These are phyloP conservation scores for Fusarium brachygibbosum DNA, from an alignment of 2,329 filamentous ascomycete genomes.

Conservation along the genomic window DNA sequence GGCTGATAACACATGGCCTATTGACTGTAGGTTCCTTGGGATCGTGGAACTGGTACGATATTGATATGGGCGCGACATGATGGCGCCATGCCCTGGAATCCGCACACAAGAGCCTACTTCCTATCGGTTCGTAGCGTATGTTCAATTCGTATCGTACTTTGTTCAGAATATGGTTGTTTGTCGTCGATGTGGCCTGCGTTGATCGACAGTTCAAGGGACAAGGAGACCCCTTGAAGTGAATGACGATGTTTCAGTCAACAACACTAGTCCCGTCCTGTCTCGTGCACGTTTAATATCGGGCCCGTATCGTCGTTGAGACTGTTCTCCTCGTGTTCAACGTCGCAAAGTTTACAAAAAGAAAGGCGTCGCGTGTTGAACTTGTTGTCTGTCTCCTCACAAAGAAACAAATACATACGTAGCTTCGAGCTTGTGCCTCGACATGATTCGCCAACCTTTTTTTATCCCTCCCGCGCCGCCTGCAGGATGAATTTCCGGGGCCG, in stretches of 20 bases:
- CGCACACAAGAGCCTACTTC: neutral
- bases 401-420: slow-evolving; percentile 34
- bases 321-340: neutral
- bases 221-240: slow-evolving; percentile 36
- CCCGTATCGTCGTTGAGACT: neutral
- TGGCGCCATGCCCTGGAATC: slow-evolving; percentile 49
- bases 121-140: neutral
- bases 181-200: slow-evolving; percentile 5
- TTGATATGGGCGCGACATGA: slow-evolving; percentile 49
- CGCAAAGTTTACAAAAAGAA: neutral
- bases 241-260: slow-evolving; percentile 14
- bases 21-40: slow-evolving; percentile 38
- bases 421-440: slow-evolving; percentile 15
- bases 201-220: slow-evolving; percentile 37
- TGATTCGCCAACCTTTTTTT: slow-evolving; percentile 34
- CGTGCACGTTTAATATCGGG: neutral
- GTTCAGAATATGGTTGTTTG: slow-evolving; percentile 9
- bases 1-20: slow-evolving; percentile 43
- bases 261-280: slow-evolving; percentile 3
- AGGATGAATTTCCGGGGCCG: slow-evolving; percentile 35
- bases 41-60: slow-evolving; percentile 33
- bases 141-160: slow-evolving; percentile 2
- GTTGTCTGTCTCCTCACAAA: slow-evolving; percentile 23
- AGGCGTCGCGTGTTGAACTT: slow-evolving; percentile 25
- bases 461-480: slow-evolving; percentile 19